Conservation (phyloP, 495 filamentous ascomycete species). For the Neurospora terricola region DNA sequence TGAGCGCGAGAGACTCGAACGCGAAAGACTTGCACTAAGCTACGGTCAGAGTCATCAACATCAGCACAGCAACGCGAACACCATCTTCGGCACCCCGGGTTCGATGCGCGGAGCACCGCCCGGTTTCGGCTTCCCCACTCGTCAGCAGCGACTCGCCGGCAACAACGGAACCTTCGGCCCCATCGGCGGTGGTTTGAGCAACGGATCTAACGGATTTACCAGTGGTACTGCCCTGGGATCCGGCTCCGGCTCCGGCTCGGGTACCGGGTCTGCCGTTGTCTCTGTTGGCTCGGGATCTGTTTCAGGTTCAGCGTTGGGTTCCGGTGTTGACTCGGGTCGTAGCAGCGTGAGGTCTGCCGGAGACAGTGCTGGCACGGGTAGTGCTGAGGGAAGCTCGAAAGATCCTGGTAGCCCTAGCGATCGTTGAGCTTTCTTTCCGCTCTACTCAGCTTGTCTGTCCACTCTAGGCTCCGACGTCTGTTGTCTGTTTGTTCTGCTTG, state of each 20-base stretch:
- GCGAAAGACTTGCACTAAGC: not conserved
- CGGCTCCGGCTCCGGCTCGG: constrained; percentile 15
- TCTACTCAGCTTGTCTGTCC: not conserved
- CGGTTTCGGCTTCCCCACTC: constrained; percentile 12
- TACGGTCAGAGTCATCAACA: constrained; percentile 1
- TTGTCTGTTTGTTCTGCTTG: not conserved
- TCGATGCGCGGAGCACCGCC: constrained; percentile 19
- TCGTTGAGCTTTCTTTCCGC: not conserved
- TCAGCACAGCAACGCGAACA: not conserved
- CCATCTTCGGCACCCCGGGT: constrained; percentile 2
- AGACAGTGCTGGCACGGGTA: constrained; percentile 9
- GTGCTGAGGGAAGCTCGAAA: constrained; percentile 14
- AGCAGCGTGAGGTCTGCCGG: constrained; percentile 29
- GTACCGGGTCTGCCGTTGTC: constrained; percentile 16
- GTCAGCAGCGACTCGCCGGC: not conserved
- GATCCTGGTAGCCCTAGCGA: constrained; percentile 23
- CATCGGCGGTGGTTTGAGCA: not conserved
- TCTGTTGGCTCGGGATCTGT: constrained; percentile 16
- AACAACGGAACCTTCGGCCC: not conserved
- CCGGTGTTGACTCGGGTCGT: constrained; percentile 19
- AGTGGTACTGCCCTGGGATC: constrained; percentile 5
- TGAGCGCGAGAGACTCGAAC: constrained; percentile 6
- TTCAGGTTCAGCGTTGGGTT: constrained; percentile 18
- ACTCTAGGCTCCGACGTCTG: not conserved
- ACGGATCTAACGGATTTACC: constrained; percentile 10